Conservation (phyloP, 768 basidiomycete genomes). For the Agrocybe praecox region DNA sequence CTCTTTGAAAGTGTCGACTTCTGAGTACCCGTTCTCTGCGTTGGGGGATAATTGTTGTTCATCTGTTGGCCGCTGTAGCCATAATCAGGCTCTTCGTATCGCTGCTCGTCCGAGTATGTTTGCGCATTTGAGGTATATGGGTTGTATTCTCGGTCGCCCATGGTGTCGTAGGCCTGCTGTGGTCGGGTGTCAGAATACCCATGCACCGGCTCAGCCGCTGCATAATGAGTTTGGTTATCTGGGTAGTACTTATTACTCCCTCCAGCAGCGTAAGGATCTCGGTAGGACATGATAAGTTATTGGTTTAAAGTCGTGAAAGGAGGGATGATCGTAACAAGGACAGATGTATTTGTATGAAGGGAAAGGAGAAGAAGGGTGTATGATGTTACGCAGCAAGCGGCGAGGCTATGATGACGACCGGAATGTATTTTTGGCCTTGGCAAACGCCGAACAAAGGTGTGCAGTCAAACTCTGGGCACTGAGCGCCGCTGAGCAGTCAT, state of each 20-base stretch:
- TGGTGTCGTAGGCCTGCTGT: slow-evolving; percentile 57
- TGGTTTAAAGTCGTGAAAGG: slow-evolving; percentile 2
- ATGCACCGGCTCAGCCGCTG: slow-evolving; percentile 27
- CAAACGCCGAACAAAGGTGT: slow-evolving; percentile 2
- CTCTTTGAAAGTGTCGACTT: slow-evolving; percentile 16
- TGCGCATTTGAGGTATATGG: slow-evolving; percentile 25
- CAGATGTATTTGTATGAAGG: slow-evolving; percentile 2
- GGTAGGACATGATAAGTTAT: slow-evolving; percentile 45
- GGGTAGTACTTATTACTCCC: slow-evolving; percentile 16
- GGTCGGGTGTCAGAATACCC: slow-evolving; percentile 52
- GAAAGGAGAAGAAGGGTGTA: slow-evolving; percentile 3
- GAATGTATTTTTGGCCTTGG: not conserved
- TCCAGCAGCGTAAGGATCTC: slow-evolving; percentile 43
- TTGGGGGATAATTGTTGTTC: slow-evolving; percentile 27
- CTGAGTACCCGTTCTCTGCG: slow-evolving; percentile 20
- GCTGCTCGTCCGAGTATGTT: slow-evolving; percentile 41
- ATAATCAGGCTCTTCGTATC: slow-evolving; percentile 15
- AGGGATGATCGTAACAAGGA: slow-evolving; percentile 1
- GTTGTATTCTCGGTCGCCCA: slow-evolving; percentile 34
- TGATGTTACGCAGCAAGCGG: slow-evolving; percentile 2
- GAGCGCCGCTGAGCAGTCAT: too few relatives aligned
- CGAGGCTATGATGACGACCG: slow-evolving; percentile 18
- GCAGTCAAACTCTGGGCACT: not conserved
- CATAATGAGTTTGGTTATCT: slow-evolving; percentile 32
- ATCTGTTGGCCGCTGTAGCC: slow-evolving; percentile 14